Evolutionary conservation across 2,329 filamentous ascomycete genomes (phyloP).

Genomic region (Sporothrix globosa): DNA sequence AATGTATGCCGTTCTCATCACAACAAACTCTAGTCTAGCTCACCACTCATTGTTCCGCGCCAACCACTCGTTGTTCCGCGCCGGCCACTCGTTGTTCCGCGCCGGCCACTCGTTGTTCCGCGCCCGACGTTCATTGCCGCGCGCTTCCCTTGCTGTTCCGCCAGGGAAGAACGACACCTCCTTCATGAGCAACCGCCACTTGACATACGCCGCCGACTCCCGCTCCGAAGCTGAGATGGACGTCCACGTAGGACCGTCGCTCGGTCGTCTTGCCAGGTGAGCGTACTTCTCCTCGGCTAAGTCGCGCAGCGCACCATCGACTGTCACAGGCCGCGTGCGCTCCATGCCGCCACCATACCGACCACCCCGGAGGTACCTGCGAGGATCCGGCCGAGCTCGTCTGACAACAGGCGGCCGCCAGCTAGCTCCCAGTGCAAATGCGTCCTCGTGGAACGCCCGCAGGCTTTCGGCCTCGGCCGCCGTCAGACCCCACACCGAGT

Average conservation of each 20-base stretch:
- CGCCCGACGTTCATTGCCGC: neutral
- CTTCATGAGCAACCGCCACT: neutral
- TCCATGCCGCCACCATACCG: no score
- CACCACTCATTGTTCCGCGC: neutral
- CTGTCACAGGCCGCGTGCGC: neutral
- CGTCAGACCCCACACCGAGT: constrained; percentile 35
- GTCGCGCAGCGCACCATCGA: neutral
- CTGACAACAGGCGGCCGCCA: neutral
- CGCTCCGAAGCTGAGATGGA: neutral
- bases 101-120: neutral
- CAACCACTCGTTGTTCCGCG: no score
- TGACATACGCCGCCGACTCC: constrained; percentile 4
- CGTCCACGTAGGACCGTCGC: neutral
- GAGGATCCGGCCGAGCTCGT: neutral
- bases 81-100: neutral
- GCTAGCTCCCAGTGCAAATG: neutral
- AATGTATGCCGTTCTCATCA: neutral
- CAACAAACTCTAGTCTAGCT: neutral
- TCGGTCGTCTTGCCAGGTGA: neutral
- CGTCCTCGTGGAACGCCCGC: constrained; percentile 9
- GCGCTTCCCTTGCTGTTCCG: neutral
- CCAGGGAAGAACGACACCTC: constrained; percentile 23
- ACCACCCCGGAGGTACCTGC: neutral
- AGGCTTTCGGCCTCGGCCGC: constrained; percentile 2
- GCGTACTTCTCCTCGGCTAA: neutral